Percentiles rank a stretch among this genome's conserved stretches.
Evolutionary conservation across 208 protist genomes (phyloP).

Genomic region (Tritrichomonas musculus): DNA sequence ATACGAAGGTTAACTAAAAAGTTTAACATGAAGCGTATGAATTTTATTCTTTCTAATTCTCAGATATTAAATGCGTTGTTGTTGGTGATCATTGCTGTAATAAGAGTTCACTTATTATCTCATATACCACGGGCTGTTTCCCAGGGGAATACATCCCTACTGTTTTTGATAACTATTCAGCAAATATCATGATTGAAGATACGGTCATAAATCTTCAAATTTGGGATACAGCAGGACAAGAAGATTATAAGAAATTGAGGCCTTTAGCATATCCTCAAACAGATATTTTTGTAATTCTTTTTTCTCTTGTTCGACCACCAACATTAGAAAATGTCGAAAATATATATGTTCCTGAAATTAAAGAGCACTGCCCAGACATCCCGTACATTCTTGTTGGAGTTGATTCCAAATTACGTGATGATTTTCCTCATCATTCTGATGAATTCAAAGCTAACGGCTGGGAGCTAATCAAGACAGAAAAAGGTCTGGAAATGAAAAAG

Average conservation of each 20-base stretch:
- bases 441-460: background rate
- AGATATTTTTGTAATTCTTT: constrained; percentile 64
- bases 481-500: background rate
- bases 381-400: constrained; percentile 6
- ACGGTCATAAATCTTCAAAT: constrained; percentile 36
- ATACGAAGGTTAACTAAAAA: no score
- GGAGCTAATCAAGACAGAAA: background rate
- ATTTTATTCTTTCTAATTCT: no score
- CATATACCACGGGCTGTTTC: no score
- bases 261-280: constrained; percentile 52
- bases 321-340: constrained; percentile 64
- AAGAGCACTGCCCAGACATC: background rate
- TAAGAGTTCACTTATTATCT: no score
- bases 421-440: background rate
- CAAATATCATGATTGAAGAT: no score
- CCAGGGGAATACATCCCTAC: no score
- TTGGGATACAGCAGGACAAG: constrained; percentile 44
- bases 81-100: no score
- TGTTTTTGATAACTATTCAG: no score
- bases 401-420: background rate
- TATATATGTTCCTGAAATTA: no score
- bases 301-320: constrained; percentile 56
- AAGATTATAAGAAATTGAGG: no score
- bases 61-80: no score
- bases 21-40: no score